A percentile compares a stretch with the other conserved stretches of the same genome.
Conservation (phyloP, 1,284 basidiomycete species). For the Ustilago sp. region DNA sequence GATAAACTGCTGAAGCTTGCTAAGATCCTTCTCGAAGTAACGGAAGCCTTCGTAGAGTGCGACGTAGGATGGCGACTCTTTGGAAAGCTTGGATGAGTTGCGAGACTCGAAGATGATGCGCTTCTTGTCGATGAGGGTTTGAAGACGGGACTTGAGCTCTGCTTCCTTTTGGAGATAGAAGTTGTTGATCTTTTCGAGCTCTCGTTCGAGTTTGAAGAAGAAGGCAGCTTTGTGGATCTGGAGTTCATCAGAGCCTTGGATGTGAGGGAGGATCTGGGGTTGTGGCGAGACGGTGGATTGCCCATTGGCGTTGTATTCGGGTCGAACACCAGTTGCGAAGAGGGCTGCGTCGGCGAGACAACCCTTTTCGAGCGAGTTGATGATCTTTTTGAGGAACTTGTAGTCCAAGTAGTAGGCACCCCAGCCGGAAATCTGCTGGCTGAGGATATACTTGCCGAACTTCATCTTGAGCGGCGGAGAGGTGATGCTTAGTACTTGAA, state of each 20-base stretch:
- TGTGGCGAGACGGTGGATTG: constrained; percentile 35
- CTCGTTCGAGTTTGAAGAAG: constrained; percentile 98
- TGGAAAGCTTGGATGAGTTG: constrained; percentile 57
- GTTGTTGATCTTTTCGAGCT: constrained; percentile 99
- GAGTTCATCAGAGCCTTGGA: constrained; percentile 64
- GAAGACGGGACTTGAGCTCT: constrained; percentile 86
- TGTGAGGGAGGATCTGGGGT: constrained; percentile 55
- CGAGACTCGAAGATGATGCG: constrained; percentile 71
- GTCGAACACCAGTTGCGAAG: constrained; percentile 84
- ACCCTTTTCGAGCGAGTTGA: constrained; percentile 94
- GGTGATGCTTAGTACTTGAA: not conserved
- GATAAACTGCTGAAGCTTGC: constrained; percentile 94
- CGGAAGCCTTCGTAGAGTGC: constrained; percentile 94
- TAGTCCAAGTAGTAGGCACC: constrained; percentile 96
- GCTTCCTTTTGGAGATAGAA: constrained; percentile 99
- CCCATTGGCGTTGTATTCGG: constrained; percentile 66
- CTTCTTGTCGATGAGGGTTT: constrained; percentile 95
- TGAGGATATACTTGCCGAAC: constrained; percentile 99
- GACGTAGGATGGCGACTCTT: constrained; percentile 65
- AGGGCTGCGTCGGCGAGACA: constrained; percentile 88
- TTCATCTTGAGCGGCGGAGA: constrained; percentile 69
- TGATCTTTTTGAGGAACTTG: constrained; percentile 98
- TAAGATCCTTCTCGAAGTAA: constrained; percentile 93
- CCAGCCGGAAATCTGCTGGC: constrained; percentile 97
- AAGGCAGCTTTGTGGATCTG: constrained; percentile 92